phyloP scores from a whole-genome alignment of 2,329 filamentous ascomycete genomes.

The Clathrospora elynae region DNA sequence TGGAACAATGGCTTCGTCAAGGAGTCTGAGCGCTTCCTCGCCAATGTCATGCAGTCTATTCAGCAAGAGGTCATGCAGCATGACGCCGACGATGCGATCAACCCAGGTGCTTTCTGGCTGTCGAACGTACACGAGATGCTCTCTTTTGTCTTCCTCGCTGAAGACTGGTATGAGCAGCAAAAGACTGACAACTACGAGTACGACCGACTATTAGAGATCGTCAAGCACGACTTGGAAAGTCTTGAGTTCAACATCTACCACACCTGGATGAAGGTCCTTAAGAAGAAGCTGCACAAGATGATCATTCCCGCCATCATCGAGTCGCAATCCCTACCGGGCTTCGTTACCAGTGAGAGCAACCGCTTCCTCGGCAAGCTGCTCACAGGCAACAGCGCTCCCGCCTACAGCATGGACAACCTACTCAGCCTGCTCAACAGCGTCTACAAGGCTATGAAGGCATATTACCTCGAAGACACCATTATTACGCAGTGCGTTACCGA shows the following conservation, averaged over 20 bases:
- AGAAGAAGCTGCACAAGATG: slow-evolving; percentile 99
- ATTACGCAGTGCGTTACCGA: slow-evolving; percentile 96
- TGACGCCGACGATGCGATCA: slow-evolving; percentile 95
- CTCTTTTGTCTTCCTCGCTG: slow-evolving; percentile 97
- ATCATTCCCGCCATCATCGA: slow-evolving; percentile 99
- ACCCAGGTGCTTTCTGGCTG: slow-evolving; percentile 96
- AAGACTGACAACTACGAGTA: slow-evolving; percentile 99
- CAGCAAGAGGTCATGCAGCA: slow-evolving; percentile 99
- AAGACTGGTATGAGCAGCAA: slow-evolving; percentile 99
- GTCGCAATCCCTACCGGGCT: slow-evolving; percentile 95
- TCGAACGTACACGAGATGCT: slow-evolving; percentile 99
- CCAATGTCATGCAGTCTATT: slow-evolving; percentile 99
- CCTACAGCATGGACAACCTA: slow-evolving; percentile 99
- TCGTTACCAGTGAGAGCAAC: slow-evolving; percentile 98
- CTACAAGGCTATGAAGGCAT: slow-evolving; percentile 98
- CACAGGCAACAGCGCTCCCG: slow-evolving; percentile 84
- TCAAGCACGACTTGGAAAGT: slow-evolving; percentile 98
- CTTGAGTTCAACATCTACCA: slow-evolving; percentile 99
- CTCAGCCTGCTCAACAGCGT: slow-evolving; percentile 95
- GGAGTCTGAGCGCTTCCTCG: slow-evolving; percentile 97
- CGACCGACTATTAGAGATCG: slow-evolving; percentile 93
- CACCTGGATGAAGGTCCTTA: slow-evolving; percentile 99
- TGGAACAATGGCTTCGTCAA: slow-evolving; percentile 99
- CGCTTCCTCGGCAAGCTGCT: slow-evolving; percentile 97
- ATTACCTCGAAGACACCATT: slow-evolving; percentile 95